Evolutionary conservation across 176 grass and related monocot genomes (phyloP).

Genomic region (Avena sativa): DNA sequence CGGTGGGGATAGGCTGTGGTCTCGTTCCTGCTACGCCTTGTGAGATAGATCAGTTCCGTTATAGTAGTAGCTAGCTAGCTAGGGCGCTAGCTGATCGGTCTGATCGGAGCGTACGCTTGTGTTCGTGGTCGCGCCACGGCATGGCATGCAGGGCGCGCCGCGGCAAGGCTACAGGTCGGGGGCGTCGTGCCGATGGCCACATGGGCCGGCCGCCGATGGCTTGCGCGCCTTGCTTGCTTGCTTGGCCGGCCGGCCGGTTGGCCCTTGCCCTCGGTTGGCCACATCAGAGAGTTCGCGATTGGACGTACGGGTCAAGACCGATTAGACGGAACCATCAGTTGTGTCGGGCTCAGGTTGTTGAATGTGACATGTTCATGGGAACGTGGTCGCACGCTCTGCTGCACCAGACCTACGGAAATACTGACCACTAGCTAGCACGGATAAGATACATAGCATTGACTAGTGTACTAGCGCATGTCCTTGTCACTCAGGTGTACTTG

Average conservation of each 20-base stretch:
- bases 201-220: background rate
- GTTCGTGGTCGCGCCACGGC: background rate
- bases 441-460: background rate
- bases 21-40: constrained; percentile 28
- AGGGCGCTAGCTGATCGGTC: background rate
- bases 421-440: background rate
- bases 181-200: too few relatives aligned
- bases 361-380: background rate
- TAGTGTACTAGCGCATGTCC: background rate
- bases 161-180: background rate
- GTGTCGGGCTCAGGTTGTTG: background rate
- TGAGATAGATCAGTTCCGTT: background rate
- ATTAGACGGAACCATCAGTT: background rate
- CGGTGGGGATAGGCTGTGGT: constrained; percentile 39
- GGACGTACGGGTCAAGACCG: background rate
- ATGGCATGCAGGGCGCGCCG: background rate
- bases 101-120: background rate
- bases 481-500: background rate
- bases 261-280: too few relatives aligned
- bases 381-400: background rate
- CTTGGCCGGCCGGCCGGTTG: background rate
- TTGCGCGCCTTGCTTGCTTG: background rate
- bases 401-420: background rate
- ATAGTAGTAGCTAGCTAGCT: background rate
- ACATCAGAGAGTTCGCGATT: background rate